Base-by-base conservation (phyloP, 2,329 filamentous ascomycete genomes). In the Beauveria brongniartii region DNA sequence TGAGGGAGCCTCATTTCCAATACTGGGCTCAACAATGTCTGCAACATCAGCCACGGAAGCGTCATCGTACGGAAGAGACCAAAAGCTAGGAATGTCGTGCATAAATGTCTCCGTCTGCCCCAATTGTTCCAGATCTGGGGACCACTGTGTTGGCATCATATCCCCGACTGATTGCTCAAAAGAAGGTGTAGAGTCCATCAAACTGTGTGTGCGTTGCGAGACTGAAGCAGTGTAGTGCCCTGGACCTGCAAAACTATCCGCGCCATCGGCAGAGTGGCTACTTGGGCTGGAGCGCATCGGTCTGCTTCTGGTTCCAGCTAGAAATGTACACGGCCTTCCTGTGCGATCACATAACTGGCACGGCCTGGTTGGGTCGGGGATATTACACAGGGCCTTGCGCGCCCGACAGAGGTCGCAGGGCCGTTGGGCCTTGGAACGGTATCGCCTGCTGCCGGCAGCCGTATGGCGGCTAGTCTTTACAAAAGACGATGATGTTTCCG, bases 381-480 rank as follows among this genome's bases (percentile, higher is more conserved):
- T 69, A 9, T 69, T 69, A 59, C 67, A 69, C 3, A 69, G 64
- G 1, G 65, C 67, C 41, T 69, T 69, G 24, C 67, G 67, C 2
- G 66, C 55, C 10, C 64, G 66, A 34, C 65, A 67, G 12, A 67
- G 54, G 53, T 67, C 65, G 48, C 65, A 67, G 28, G 66, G 65
- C 20, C 65, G 53, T 52, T 67, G 65, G 0, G 65, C 63, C 41
- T 67, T 67, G 34, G 64, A 67, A 8, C 65, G 65, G 47, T 67
- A 67, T 16, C 64, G 51, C 43, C 63, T 52, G 2, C 60, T 61
- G 50, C 58, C 58, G 0, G 58, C 58, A 7, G 58, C 48, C 18
- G 58, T 12, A 16, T 54, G 58, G 28, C 53, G 26, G 58, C 20
- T 6, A 26, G 26, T 28, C 24, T n/a, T 30, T 20, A 16, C 16